phyloP scores from a whole-genome alignment of 2,329 filamentous ascomycete genomes.

The Aspergillus tubingensis region DNA sequence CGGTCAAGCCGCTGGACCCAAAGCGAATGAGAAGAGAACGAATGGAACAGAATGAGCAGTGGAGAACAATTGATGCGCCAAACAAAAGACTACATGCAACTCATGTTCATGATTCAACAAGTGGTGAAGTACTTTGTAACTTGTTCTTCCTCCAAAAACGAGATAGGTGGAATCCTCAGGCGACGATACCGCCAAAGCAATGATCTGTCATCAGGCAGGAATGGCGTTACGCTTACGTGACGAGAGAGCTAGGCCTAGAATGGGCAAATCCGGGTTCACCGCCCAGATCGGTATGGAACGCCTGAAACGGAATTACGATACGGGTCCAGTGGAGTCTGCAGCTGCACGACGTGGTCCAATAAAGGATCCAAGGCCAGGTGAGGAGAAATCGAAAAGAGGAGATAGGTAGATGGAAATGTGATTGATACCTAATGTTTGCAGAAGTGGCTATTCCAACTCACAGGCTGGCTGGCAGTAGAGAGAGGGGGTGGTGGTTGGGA shows the following conservation, averaged over 20 bases:
- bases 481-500: neutral
- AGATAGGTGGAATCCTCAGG: constrained; percentile 8
- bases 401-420: neutral
- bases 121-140: neutral
- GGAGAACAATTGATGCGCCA: neutral
- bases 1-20: constrained; percentile 28
- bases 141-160: neutral
- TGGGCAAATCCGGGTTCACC: neutral
- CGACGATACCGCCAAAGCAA: neutral
- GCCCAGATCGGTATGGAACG: neutral
- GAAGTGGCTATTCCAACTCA: neutral
- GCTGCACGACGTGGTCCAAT: constrained; percentile 27
- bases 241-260: neutral
- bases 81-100: neutral
- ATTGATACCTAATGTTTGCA: constrained; percentile 4
- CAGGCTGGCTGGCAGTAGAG: neutral
- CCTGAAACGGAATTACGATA: neutral
- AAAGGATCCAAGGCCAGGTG: neutral
- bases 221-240: constrained; percentile 12
- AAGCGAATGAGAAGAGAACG: constrained; percentile 13
- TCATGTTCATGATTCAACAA: neutral
- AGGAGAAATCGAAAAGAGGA: constrained; percentile 13
- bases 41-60: neutral
- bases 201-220: constrained; percentile 16
- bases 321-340: neutral